phyloP scores from a whole-genome alignment of 441 rosid genomes.

The Erysimum cheiri region DNA sequence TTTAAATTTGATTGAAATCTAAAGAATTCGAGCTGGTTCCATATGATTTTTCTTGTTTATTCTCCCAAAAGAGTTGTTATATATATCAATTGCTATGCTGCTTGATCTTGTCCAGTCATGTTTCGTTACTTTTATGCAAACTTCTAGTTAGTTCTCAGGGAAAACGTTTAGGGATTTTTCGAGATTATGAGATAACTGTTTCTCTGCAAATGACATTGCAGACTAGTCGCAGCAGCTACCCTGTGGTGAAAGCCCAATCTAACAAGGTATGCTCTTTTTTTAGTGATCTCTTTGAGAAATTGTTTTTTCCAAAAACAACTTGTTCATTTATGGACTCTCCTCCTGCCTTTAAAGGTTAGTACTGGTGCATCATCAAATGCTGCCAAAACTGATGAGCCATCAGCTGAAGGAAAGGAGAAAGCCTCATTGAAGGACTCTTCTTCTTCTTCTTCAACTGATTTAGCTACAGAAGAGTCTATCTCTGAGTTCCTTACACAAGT shows the following conservation, averaged over 20 bases:
- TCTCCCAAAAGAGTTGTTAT: background rate
- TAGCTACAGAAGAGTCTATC: conserved; percentile 71
- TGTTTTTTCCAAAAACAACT: conserved; percentile 42
- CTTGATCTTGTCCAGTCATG: conserved; percentile 6
- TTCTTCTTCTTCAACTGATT: conserved; percentile 49
- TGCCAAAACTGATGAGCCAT: conserved; percentile 47
- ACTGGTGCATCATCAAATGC: conserved; percentile 63
- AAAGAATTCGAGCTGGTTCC: background rate
- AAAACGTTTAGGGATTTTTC: background rate
- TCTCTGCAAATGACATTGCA: conserved; percentile 45
- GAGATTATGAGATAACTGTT: background rate
- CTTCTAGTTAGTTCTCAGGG: background rate
- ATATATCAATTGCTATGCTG: background rate
- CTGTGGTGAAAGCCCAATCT: conserved; percentile 67
- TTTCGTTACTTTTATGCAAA: background rate
- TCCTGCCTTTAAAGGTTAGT: conserved; percentile 66
- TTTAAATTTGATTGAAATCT: background rate
- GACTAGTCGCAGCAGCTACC: conserved; percentile 48
- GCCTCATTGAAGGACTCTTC: conserved; percentile 49
- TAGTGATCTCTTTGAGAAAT: conserved; percentile 48
- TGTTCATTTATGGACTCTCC: conserved; percentile 60
- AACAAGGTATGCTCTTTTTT: conserved; percentile 64
- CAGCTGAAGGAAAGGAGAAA: conserved; percentile 52
- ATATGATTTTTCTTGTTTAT: background rate
- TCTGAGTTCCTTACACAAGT: conserved; percentile 81